phyloP scores from a whole-genome alignment of 148 eudicot genomes.

The Nyssa sinensis region DNA sequence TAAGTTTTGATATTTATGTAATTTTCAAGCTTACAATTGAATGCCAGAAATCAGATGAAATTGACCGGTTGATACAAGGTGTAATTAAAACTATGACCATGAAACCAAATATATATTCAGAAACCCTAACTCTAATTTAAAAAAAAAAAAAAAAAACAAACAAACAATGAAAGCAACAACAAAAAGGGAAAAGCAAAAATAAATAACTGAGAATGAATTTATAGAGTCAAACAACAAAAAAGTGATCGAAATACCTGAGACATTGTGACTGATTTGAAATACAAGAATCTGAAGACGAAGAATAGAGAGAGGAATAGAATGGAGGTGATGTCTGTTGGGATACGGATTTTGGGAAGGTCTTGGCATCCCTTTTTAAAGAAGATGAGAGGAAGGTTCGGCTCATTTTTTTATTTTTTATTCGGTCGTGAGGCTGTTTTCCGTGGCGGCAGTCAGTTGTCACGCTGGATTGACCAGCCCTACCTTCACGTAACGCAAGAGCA shows the following conservation, averaged over 20 bases:
- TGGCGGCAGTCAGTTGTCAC: too few species aligned
- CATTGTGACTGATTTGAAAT: background rate
- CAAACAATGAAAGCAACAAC: background rate
- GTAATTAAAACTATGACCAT: background rate
- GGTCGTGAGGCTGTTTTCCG: too few species aligned
- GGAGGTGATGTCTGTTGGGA: background rate
- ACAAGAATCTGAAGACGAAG: background rate
- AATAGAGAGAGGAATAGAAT: background rate
- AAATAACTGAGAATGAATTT: background rate
- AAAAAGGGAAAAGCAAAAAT: background rate
- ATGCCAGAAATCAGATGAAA: too few species aligned
- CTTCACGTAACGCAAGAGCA: too few species aligned
- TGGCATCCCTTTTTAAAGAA: too few species aligned
- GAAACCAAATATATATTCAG: background rate
- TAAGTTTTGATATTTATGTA: too few species aligned
- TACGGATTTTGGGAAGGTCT: too few species aligned
- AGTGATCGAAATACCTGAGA: conserved; percentile 3
- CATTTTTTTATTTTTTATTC: too few species aligned
- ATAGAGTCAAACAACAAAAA: background rate
- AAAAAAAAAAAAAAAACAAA: background rate
- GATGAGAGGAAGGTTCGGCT: too few species aligned
- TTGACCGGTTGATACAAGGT: too few species aligned
- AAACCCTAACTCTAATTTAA: background rate
- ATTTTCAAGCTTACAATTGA: too few species aligned
- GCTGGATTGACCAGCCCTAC: too few species aligned